Conservation (phyloP, 1,284 basidiomycete genomes). For the Xanthoconium separans region DNA sequence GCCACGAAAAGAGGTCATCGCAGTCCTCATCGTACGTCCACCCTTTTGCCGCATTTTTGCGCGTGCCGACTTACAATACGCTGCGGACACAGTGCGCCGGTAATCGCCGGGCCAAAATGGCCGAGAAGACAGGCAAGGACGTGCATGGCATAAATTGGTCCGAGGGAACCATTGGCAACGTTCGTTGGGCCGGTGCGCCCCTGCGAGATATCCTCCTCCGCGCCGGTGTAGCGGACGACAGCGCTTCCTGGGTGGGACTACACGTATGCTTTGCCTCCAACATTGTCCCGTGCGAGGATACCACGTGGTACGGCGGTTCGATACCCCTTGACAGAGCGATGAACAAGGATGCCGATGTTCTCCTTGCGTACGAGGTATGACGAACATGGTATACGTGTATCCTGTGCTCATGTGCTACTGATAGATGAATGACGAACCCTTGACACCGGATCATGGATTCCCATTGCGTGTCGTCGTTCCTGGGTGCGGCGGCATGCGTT, state of each 20-base stretch:
- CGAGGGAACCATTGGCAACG: conserved; percentile 63
- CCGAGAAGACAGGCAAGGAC: conserved; percentile 46
- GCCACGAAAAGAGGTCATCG: conserved; percentile 46
- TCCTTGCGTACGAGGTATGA: conserved; percentile 62
- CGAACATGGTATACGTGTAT: background rate
- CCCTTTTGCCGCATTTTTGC: background rate
- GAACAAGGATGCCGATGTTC: conserved; percentile 46
- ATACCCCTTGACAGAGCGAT: conserved; percentile 53
- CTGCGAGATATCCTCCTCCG: conserved; percentile 53
- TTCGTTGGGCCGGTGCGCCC: conserved; percentile 57
- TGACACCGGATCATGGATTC: conserved; percentile 65
- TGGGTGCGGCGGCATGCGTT: conserved; percentile 69
- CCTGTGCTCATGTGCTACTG: conserved; percentile 3
- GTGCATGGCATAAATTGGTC: conserved; percentile 53
- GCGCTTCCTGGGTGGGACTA: conserved; percentile 28
- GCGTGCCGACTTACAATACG: background rate
- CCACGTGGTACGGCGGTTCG: conserved; percentile 59
- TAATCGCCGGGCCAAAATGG: conserved; percentile 67
- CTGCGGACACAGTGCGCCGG: conserved; percentile 63
- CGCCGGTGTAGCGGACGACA: conserved; percentile 37
- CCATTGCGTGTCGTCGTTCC: conserved; percentile 71
- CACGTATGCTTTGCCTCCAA: conserved; percentile 66
- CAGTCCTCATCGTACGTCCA: conserved; percentile 54
- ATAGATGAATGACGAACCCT: conserved; percentile 65
- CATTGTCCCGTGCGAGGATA: conserved; percentile 60